phyloP scores from a whole-genome alignment of 805 yeast genomes.

The Candida chilensis region DNA sequence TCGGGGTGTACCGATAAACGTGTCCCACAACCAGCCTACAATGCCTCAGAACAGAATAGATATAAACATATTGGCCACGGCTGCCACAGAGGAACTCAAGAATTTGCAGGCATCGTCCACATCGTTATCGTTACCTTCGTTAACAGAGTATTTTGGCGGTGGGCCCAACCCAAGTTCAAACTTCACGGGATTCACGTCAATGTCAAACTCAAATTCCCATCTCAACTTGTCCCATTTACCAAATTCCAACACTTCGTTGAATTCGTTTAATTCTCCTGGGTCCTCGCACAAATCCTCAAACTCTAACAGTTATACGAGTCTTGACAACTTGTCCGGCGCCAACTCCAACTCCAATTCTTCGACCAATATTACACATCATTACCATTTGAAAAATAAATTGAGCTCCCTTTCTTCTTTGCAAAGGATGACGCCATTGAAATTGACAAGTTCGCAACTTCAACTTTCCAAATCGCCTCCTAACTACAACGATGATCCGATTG shows the following conservation, averaged over 20 bases:
- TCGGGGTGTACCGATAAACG: too few relatives aligned
- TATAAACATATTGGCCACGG: conserved; percentile 31
- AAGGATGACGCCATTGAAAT: conserved; percentile 22
- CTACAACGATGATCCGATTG: too few relatives aligned
- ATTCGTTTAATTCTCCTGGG: background rate
- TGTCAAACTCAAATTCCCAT: background rate
- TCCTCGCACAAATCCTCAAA: background rate
- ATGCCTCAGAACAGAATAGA: too few relatives aligned
- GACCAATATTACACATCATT: too few relatives aligned
- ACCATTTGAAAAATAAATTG: conserved; percentile 4
- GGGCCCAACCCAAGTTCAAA: background rate
- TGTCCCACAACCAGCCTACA: too few relatives aligned
- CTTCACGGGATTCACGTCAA: background rate
- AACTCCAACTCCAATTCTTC: background rate
- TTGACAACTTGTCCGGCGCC: background rate
- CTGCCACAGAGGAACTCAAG: conserved; percentile 32
- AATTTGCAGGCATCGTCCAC: conserved; percentile 21
- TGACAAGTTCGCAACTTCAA: conserved; percentile 8
- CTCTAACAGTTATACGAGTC: background rate
- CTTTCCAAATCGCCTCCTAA: conserved; percentile 9
- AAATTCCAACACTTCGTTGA: background rate
- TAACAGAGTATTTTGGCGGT: conserved; percentile 26
- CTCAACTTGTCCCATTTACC: background rate
- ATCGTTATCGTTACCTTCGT: conserved; percentile 34
- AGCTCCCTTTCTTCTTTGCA: conserved; percentile 23